Base-by-base conservation (phyloP, 805 yeast species). In the Brettanomyces naardenensis region DNA sequence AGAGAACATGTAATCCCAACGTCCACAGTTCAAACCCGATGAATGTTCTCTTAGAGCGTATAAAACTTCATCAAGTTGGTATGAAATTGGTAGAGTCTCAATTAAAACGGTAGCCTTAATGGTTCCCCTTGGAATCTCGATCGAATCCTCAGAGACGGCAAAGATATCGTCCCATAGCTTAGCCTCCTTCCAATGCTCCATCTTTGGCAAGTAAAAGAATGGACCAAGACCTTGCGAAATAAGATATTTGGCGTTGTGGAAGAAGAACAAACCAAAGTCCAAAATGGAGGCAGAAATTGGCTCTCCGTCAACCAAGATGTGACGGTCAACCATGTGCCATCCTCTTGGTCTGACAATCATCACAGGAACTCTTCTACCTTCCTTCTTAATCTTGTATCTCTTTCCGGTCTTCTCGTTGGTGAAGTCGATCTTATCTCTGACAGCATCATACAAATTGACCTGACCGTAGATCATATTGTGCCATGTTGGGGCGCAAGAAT, bases 1-100 rank as follows among this genome's bases (percentile, higher is more conserved):
- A 28, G 85, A 77, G 65, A 83, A 83, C 61, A 83, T 82, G 64
- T 83, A 83, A 62, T 83, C 94, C 90, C 92, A 83, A 64, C 94
- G 73, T 50, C 94, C 94, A 69, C 92, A 83, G 65, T 83, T 83
- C 60, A 83, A 70, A 40, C 92, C 94, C 7, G 82, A 72, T 38
- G 83, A 79, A 59, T 83, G 94, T 36, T 75, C 78, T 59, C 87
- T 70, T 54, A 83, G 68, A 53, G 83, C 83, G 54, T 75, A 83
- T 51, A 83, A 73, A 48, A 83, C 82, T 62, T 83, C 94, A 55
- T 83, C 89, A 80, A 83, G 77, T 62, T 83, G 92, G 72, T 79
- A 83, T 13, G 89, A 87, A 31, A 86, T 88, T 28, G 92, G 94
- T 47, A 83, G 66, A 14, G 94, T 83, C 61, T 83, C 94, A 54